Evolutionary conservation across 1,139 yeast genomes (phyloP), one percentile per base, ranked within the genome.

Genomic region (Zygoascus sp.): DNA sequence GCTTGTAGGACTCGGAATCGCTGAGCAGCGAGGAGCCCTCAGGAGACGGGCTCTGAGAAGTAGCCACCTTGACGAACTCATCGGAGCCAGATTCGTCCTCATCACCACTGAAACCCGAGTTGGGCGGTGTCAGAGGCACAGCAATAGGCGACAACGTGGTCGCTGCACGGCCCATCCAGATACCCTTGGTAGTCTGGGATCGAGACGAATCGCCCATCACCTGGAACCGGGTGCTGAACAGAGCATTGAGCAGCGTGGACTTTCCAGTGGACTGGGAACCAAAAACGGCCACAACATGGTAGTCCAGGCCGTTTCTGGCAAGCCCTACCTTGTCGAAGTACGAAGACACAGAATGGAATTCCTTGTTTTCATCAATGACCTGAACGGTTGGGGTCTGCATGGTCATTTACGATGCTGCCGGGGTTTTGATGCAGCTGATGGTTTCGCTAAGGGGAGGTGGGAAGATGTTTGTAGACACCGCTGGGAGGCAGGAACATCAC

Each of bases 211-310:
- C 97, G 65, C 88, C 86, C 98, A 92, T 92, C 32, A 90, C 96
- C 59, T 87, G 96, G 63, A 92, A 92, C 46, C 75, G 70, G 9
- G 98, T 92, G 53, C 85, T 84, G 69, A 94, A 94, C 46, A 92
- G 69, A 40, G 79, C 77, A 66, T 92, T 92, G 61, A 92, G 74
- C 51, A 92, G 73, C 0, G 98, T 92, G 2, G 96, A 87, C 65
- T 92, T 92, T 48, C 98, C 98, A 2, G 97, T 90, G 2, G 95
- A 85, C 64, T 92, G 98, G 1, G 96, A 87, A 8, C 98, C 98
- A 72, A 92, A 92, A 43, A 92, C 98, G 0, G 97, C 84, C 2
- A 92, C 87, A 21, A 92, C 81, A 64, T 92, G 96, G 69, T 90
- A 90, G 58, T 83, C 75, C 52, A 85, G 70, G 0, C 92, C 95